Conservation (phyloP, 176 grass and related monocot genomes). For the Sorghum bicolor region Sorghum_bicolor_NCBIv3 NC_012870.2:8937501-8938000, state of each 20-base stretch:
- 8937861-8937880: constrained; percentile 19
- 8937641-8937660: background rate
- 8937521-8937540: background rate
- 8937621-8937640: background rate
- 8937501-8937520: constrained; percentile 11
- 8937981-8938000: constrained; percentile 86
- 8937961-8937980: constrained; percentile 83
- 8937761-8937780: constrained; percentile 97
- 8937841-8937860: constrained; percentile 70
- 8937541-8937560: constrained; percentile 24
- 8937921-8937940: constrained; percentile 59
- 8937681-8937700: background rate
- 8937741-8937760: constrained; percentile 97
- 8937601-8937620: background rate
- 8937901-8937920: background rate
- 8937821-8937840: constrained; percentile 64
- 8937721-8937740: constrained; percentile 98
- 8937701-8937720: constrained; percentile 52
- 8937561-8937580: background rate
- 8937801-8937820: constrained; percentile 81
- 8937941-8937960: constrained; percentile 82
- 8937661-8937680: constrained; percentile 10
- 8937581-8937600: constrained; percentile 1
- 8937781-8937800: constrained; percentile 76
- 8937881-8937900: constrained; percentile 1